phyloP scores from a whole-genome alignment of 1,284 basidiomycete genomes.

The Sanghuangporus baumii region DNA sequence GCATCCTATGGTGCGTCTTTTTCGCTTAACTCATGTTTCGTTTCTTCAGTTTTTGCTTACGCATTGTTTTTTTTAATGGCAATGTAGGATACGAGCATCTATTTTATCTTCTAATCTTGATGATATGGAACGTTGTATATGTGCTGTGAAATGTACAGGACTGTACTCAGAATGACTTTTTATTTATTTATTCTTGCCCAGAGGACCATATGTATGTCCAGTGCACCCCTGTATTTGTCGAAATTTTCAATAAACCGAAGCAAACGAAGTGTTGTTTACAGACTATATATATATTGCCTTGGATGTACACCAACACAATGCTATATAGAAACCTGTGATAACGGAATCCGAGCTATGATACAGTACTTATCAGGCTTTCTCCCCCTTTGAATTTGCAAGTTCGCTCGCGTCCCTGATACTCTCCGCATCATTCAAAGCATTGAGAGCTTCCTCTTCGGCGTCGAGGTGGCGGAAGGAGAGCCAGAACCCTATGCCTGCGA shows the following conservation, averaged over 20 bases:
- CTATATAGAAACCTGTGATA: no score
- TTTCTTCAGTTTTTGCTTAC: background rate
- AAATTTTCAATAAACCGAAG: no score
- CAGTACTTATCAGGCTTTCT: background rate
- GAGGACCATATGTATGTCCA: no score
- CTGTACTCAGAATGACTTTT: no score
- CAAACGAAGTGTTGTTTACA: no score
- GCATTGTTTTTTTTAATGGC: background rate
- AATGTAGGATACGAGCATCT: conserved; percentile 7
- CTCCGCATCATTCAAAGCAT: conserved; percentile 25
- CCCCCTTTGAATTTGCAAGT: background rate
- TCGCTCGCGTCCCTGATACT: background rate
- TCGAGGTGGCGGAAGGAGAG: conserved; percentile 55
- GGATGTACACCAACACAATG: no score
- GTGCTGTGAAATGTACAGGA: background rate
- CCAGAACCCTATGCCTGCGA: conserved; percentile 55
- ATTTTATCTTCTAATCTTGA: conserved; percentile 6
- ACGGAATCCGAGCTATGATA: no score
- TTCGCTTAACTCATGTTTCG: background rate
- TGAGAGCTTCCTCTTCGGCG: conserved; percentile 56
- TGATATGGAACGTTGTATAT: background rate
- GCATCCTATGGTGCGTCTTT: conserved; percentile 62
- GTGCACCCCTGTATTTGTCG: no score
- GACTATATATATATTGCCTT: no score
- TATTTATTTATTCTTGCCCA: no score